A percentile compares a stretch with the other conserved stretches of the same genome.
Evolutionary conservation across 495 filamentous ascomycete genomes (phyloP).

Genomic region (Xylaria sp.): DNA sequence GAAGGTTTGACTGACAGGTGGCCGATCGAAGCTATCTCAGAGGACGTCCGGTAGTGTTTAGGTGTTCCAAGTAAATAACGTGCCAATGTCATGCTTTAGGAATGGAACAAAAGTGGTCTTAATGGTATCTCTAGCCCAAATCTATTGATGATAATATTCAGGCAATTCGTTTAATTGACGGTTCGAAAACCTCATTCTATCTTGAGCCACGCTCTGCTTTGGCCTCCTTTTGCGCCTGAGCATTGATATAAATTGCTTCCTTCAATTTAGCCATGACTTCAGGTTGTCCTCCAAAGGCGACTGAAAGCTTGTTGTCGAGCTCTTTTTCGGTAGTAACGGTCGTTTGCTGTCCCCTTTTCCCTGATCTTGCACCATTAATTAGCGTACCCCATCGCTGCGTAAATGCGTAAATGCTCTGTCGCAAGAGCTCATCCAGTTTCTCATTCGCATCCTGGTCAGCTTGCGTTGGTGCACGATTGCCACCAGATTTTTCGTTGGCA

Average conservation of each 20-base stretch:
- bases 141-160: background rate
- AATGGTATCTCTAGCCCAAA: background rate
- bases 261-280: conserved; percentile 58
- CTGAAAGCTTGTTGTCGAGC: conserved; percentile 52
- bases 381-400: conserved; percentile 65
- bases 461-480: conserved; percentile 28
- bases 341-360: conserved; percentile 47
- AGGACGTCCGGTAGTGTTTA: too few species aligned
- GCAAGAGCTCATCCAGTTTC: conserved; percentile 78
- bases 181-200: conserved; percentile 21
- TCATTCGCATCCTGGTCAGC: conserved; percentile 70
- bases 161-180: background rate
- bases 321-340: conserved; percentile 52
- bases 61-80: background rate
- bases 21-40: too few species aligned
- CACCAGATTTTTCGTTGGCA: conserved; percentile 24
- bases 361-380: conserved; percentile 45
- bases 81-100: background rate
- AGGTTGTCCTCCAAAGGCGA: conserved; percentile 54
- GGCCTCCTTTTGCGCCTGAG: conserved; percentile 45
- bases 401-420: conserved; percentile 81
- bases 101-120: background rate
- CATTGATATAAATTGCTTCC: conserved; percentile 57
- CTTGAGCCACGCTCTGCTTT: conserved; percentile 42
- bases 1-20: too few species aligned